A percentile compares a stretch with the other conserved stretches of the same genome.
Conservation (phyloP, 2,329 filamentous ascomycete genomes). For the Calonectria pauciramosa region DNA sequence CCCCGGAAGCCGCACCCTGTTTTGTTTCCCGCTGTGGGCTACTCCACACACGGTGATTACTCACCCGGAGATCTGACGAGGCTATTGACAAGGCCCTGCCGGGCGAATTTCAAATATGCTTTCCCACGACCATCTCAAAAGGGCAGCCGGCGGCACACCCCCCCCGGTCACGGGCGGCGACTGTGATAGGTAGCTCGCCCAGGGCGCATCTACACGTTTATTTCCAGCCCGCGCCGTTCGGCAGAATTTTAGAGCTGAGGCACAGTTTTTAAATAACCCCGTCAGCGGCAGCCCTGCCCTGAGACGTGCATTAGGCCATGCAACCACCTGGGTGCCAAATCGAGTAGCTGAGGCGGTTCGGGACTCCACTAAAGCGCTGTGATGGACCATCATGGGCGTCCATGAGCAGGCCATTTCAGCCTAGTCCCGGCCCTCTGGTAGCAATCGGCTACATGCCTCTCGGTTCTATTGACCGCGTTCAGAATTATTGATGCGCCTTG, state of each 20-base stretch:
- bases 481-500: background rate
- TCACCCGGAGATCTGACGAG: background rate
- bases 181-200: background rate
- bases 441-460: background rate
- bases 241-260: background rate
- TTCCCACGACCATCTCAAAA: background rate
- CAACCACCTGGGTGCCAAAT: background rate
- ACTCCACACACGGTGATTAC: background rate
- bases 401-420: slow-evolving; percentile 1
- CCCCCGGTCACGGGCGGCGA: background rate
- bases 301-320: slow-evolving; percentile 4
- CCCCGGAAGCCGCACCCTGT: background rate
- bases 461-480: background rate
- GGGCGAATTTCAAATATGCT: background rate
- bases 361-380: background rate
- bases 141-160: background rate
- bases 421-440: background rate
- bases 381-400: background rate
- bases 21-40: background rate
- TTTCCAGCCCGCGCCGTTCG: background rate
- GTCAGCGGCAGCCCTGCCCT: background rate
- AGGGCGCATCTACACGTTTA: background rate
- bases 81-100: no score
- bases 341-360: background rate
- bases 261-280: background rate